Base-by-base conservation (phyloP, 768 basidiomycete species). In the Suillus subluteus region DNA sequence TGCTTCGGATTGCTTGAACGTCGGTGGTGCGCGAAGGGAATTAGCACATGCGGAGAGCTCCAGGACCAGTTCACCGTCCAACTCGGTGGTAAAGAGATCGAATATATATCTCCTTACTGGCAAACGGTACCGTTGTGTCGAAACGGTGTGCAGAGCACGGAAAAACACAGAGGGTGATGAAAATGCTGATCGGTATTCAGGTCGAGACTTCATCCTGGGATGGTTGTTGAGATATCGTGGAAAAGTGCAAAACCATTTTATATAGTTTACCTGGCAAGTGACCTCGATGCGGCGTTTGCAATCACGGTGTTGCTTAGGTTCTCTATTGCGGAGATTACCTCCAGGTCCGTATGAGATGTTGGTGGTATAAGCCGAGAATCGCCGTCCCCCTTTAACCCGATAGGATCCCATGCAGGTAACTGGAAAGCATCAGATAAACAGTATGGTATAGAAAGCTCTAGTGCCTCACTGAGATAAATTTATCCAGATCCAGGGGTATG, bases 291-390 rank as follows among this genome's bases (percentile, higher is more conserved):
- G 30, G 94, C 88, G 73, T 96, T 96, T 0, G 96, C 96, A 66
- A 99, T 92, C 62, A 99, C 96, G 23, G 96, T 94, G 74, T 99
- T 99, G 37, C 92, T 90, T 50, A 99, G 82, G 75, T 98, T 98
- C 72, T 95, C 91, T 61, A 99, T 93, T 5, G 94, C 93, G 5
- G 91, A 90, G 71, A 96, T 85, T 37, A 94, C 90, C 71, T 97
- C 94, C 6, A 88, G 83, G 72, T 99, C 96, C 44, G 86, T 80
- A 67, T 89, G 87, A 8, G 86, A 81, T 0, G 85, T 84, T 11
- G 92, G 88, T 5, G 91, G 87, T 66, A 88, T 80, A 37, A 96
- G 77, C 3, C 86, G 87, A 65, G 79, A 66, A 77, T 85, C 66
- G 61, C 79, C 71, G 41, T 75, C 74, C 41, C 76, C 70, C 43